These are phyloP conservation scores for Candolleomyces efflorescens DNA, from an alignment of 768 basidiomycete species.

Conservation along the genomic window DNA sequence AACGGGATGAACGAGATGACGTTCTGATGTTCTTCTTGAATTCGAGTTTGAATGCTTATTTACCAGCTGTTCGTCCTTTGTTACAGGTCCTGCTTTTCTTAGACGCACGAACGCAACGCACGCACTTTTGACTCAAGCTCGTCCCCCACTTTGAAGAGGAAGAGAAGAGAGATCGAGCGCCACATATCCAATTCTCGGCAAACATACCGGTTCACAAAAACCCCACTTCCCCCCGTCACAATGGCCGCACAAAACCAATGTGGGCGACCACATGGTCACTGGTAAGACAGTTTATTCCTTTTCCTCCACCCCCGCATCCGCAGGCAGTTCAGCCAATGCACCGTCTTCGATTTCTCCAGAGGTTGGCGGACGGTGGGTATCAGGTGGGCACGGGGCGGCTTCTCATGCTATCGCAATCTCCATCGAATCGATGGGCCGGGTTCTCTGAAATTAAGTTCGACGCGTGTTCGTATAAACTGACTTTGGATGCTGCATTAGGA, in stretches of 20 bases:
- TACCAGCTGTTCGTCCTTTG: background rate
- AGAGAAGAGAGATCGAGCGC: background rate
- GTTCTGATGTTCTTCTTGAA: slow-evolving; percentile 2
- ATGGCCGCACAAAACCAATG: slow-evolving; percentile 7
- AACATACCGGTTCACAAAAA: background rate
- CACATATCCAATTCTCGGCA: background rate
- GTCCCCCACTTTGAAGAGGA: background rate
- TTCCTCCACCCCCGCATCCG: background rate
- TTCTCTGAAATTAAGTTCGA: slow-evolving; percentile 5
- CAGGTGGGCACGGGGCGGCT: background rate
- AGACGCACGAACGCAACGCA: background rate
- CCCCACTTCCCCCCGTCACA: background rate
- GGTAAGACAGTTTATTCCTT: slow-evolving; percentile 10
- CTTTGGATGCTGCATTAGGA: slow-evolving; percentile 6
- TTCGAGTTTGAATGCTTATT: background rate
- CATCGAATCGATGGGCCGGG: slow-evolving; percentile 6
- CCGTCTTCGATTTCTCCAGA: slow-evolving; percentile 5
- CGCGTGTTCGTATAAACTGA: slow-evolving; percentile 7
- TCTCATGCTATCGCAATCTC: background rate
- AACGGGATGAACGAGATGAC: background rate
- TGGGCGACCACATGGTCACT: slow-evolving; percentile 14
- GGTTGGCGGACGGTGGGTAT: slow-evolving; percentile 2
- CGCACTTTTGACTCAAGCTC: background rate
- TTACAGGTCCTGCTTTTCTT: background rate
- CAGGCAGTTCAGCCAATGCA: background rate